Evolutionary conservation across 2,329 filamentous ascomycete species (phyloP).

Genomic region (Sphaerulina populicola): DNA sequence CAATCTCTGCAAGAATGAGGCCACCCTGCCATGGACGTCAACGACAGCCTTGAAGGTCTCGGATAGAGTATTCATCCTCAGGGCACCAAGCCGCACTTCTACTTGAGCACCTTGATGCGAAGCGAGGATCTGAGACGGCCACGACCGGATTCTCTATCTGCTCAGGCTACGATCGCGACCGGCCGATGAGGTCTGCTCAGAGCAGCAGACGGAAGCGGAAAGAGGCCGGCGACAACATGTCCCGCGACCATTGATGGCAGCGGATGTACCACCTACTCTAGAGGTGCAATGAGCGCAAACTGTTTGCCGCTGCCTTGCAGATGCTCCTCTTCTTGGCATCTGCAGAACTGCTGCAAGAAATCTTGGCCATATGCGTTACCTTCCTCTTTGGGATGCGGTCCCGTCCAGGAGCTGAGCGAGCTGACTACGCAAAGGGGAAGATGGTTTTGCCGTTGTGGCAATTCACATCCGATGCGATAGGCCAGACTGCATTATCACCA

Average conservation of each 20-base stretch:
- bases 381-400: constrained; percentile 4
- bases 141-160: too few relatives aligned
- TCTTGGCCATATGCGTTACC: constrained; percentile 7
- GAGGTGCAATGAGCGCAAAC: background rate
- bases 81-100: background rate
- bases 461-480: too few relatives aligned
- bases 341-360: background rate
- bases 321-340: background rate
- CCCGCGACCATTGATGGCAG: too few relatives aligned
- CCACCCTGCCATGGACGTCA: background rate
- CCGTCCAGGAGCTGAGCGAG: background rate
- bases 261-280: background rate
- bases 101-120: too few relatives aligned
- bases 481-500: too few relatives aligned
- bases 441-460: too few relatives aligned
- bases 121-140: too few relatives aligned
- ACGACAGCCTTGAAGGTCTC: background rate
- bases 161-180: too few relatives aligned
- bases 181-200: too few relatives aligned
- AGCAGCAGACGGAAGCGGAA: too few relatives aligned
- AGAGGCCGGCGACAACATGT: too few relatives aligned
- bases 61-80: background rate
- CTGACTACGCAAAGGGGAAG: background rate
- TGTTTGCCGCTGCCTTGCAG: background rate
- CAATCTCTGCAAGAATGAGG: background rate